Evolutionary conservation across 345 rosid species (phyloP), one percentile per base, ranked within the genome.

Genomic region (Salix exigua): DNA sequence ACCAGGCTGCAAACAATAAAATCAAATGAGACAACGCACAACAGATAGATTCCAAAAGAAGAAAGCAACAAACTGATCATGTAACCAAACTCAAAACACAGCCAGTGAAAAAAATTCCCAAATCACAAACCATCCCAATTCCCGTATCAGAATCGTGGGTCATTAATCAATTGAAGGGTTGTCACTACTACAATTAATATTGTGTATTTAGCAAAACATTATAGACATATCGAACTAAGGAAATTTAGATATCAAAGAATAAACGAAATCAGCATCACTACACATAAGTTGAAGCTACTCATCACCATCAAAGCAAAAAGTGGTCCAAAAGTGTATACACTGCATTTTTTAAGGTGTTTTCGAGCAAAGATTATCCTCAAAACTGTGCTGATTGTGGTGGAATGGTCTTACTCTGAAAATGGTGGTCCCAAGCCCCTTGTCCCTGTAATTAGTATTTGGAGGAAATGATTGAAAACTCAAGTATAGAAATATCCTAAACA

Each of bases 1-100:
- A 64, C 84, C 84, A 82, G 80, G 78, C 64, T 78, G 66, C 66
- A 82, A 64, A 77, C 6, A 76, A 72, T 18, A 51, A 61, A 38
- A 70, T 13, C 30, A 11, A 68, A 75, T 58, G 48, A 62, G 19
- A 70, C n/a, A 64, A 14, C 16, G 44, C 66, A 75, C 17, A 17
- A 35, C 21, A 46, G 33, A 26, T 40, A 66, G 71, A 58, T 74
- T 70, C 72, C 50, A 67, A 62, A 69, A 37, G 28, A 48, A 46
- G 13, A 74, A 70, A 68, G 50, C 42, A 64, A 26, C 21, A 62
- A 11, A 51, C 48, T 50, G 13, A 70, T 28, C 14, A 25, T 31
- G 30, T 74, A 80, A 77, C 31, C 46, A 69, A 68, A 76, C 81
- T 33, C 21, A 12, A 31, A 61, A 44, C 18, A 25, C 26, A 58